These are phyloP conservation scores for Pascua sp. DNA, from an alignment of 1,284 basidiomycete genomes.

Conservation along the genomic window DNA sequence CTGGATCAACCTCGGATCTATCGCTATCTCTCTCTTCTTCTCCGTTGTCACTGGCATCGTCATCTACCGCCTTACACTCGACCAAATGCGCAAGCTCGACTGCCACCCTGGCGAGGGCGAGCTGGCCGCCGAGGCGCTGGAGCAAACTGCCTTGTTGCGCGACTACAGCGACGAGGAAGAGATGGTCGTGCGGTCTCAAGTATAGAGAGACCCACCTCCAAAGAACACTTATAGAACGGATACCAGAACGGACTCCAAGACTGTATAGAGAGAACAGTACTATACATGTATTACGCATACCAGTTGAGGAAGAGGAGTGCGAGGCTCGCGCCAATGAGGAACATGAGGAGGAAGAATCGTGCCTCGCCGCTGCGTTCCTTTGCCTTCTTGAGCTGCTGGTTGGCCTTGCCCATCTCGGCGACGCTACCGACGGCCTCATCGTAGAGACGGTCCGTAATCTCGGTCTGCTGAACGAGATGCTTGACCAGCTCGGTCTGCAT, in stretches of 20 bases:
- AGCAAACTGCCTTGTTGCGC: slow-evolving; percentile 34
- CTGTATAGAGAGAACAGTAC: neutral
- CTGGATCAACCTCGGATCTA: slow-evolving; percentile 46
- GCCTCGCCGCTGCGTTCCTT: slow-evolving; percentile 54
- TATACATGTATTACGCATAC: slow-evolving; percentile 34
- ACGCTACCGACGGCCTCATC: slow-evolving; percentile 56
- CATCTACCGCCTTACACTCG: slow-evolving; percentile 47
- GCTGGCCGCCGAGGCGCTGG: slow-evolving; percentile 29
- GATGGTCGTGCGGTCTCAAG: slow-evolving; percentile 4
- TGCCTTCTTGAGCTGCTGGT: slow-evolving; percentile 55
- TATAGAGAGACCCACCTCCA: neutral
- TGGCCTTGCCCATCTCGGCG: slow-evolving; percentile 54
- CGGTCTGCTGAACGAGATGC: slow-evolving; percentile 55
- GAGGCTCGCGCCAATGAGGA: slow-evolving; percentile 54
- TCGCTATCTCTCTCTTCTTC: slow-evolving; percentile 30
- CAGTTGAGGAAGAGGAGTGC: slow-evolving; percentile 57
- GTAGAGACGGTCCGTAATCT: slow-evolving; percentile 54
- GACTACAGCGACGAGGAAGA: slow-evolving; percentile 31
- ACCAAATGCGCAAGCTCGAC: slow-evolving; percentile 45
- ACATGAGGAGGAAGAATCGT: slow-evolving; percentile 54
- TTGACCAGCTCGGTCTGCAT: slow-evolving; percentile 57
- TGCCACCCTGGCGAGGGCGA: slow-evolving; percentile 28
- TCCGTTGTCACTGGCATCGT: slow-evolving; percentile 39
- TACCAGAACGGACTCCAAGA: neutral
- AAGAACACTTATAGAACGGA: neutral